Evolutionary conservation across 371 early-diverging fungal species (phyloP), one percentile per base, ranked within the genome.

Genomic region (Gilbertella persicaria): DNA sequence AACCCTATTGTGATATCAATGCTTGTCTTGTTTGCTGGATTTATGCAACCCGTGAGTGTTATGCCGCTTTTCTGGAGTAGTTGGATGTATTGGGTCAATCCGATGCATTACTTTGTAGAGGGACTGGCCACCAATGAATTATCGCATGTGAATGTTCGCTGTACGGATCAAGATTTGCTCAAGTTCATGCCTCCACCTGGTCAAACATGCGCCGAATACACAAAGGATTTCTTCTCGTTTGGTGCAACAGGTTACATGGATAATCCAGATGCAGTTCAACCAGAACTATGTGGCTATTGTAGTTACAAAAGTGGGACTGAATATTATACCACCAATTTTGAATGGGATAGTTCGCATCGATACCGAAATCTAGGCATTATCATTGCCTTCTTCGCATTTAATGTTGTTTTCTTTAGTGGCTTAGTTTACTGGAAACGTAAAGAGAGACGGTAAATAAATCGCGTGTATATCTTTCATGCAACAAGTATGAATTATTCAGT

Each of bases 31-130:
- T 86, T 85, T 67, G 68, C 74, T 47, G 88, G 88, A 49, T 67
- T 87, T 19, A 73, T 85, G 52, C 79, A 87, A 40, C 75, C 84
- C 19, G 64, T 67, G 17, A 23, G 37, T 2, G 51, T 62, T 1
- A 85, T 89, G 82, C 87, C 88, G 16, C 54, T 51, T 19, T 87
- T 91, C 67, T 89, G 87, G 85, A 68, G 77, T 7, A 50, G 63
- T 1, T 87, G 87, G 86, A 79, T 89, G 72, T 88, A 87, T 66
- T 84, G 80, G 75, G 41, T 87, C 7, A 78, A 82, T 45, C 87
- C 88, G 4, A 82, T 78, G 70, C 79, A 79, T 44, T 89, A 91
- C 53, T 71, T 78, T 19, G 67, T 86, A 28, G 90, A 90, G 48
- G 88, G 82, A 10, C 59, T 88, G 1, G 60, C 87, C 6, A 71